Evolutionary conservation across 129 eudicot genomes (phyloP).

Genomic region (Centella asiatica): DNA sequence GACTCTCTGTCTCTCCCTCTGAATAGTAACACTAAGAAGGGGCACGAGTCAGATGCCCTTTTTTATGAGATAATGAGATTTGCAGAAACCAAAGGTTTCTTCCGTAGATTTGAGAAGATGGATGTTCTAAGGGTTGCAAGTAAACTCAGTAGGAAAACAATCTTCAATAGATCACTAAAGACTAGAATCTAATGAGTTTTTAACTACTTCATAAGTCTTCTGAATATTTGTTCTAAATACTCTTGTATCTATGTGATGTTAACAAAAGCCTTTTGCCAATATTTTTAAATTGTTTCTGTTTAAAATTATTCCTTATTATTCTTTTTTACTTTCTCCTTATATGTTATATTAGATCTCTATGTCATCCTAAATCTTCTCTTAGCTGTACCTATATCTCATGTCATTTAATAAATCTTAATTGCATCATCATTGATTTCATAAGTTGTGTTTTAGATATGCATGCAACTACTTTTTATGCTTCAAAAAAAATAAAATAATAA

Average conservation of each 20-base stretch:
- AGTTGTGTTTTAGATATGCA: slow-evolving; percentile 30
- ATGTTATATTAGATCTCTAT: slow-evolving; percentile 33
- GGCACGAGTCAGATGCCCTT: slow-evolving; percentile 16
- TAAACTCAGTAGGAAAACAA: slow-evolving; percentile 35
- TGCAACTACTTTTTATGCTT: slow-evolving; percentile 41
- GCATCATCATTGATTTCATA: slow-evolving; percentile 13
- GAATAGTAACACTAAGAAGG: slow-evolving; percentile 12
- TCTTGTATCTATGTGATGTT: slow-evolving; percentile 25
- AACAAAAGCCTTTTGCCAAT: slow-evolving; percentile 3
- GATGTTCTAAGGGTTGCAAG: slow-evolving; percentile 27
- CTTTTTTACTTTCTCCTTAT: slow-evolving; percentile 8
- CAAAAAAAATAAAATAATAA: too few species aligned
- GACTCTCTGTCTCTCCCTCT: slow-evolving; percentile 23
- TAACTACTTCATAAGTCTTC: slow-evolving; percentile 34
- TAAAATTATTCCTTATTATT: not conserved
- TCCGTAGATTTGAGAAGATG: slow-evolving; percentile 42
- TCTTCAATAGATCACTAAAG: slow-evolving; percentile 27
- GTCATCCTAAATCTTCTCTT: slow-evolving; percentile 55
- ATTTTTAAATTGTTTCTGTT: not conserved
- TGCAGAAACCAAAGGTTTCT: slow-evolving; percentile 18
- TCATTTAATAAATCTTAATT: not conserved
- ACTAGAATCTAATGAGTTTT: slow-evolving; percentile 35
- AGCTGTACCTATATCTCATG: not conserved
- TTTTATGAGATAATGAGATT: slow-evolving; percentile 15
- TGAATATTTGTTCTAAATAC: slow-evolving; percentile 56